These are phyloP conservation scores for Kwoniella sp. DNA, from an alignment of 768 basidiomycete genomes.

Conservation along the genomic window DNA sequence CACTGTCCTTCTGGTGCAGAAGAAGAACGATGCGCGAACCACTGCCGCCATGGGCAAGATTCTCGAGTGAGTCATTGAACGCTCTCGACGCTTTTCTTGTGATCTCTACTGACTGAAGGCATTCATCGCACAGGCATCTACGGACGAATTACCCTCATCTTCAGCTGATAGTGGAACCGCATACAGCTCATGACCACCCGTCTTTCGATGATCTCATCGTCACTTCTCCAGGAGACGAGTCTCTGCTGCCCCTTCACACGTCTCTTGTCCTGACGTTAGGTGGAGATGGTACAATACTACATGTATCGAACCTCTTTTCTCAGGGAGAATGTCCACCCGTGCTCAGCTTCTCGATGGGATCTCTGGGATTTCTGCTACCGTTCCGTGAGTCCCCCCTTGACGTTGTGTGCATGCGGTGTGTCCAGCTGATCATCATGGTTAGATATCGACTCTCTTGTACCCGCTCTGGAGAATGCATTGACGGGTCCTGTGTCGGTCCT, in stretches of 20 bases:
- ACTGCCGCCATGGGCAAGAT: conserved; percentile 41
- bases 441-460: conserved; percentile 87
- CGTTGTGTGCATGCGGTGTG: background rate
- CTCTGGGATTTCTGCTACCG: conserved; percentile 86
- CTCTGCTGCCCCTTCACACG: conserved; percentile 57
- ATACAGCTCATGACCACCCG: conserved; percentile 40
- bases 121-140: conserved; percentile 42
- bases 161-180: conserved; percentile 42
- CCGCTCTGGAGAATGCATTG: conserved; percentile 77
- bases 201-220: conserved; percentile 29
- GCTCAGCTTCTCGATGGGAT: conserved; percentile 88
- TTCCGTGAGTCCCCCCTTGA: conserved; percentile 68
- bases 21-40: conserved; percentile 52
- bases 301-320: conserved; percentile 87
- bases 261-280: conserved; percentile 88
- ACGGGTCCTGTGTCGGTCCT: conserved; percentile 77
- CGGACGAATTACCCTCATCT: conserved; percentile 28
- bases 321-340: conserved; percentile 90
- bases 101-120: too few species aligned
- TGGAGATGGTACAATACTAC: conserved; percentile 92
- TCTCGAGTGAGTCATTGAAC: conserved; percentile 30
- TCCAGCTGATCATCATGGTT: conserved; percentile 15
- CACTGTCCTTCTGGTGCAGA: conserved; percentile 56
- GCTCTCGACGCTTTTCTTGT: background rate
- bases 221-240: conserved; percentile 29